Evolutionary conservation across 495 filamentous ascomycete species (phyloP).

Genomic region (Pseudoneurospora amorphoporcata): DNA sequence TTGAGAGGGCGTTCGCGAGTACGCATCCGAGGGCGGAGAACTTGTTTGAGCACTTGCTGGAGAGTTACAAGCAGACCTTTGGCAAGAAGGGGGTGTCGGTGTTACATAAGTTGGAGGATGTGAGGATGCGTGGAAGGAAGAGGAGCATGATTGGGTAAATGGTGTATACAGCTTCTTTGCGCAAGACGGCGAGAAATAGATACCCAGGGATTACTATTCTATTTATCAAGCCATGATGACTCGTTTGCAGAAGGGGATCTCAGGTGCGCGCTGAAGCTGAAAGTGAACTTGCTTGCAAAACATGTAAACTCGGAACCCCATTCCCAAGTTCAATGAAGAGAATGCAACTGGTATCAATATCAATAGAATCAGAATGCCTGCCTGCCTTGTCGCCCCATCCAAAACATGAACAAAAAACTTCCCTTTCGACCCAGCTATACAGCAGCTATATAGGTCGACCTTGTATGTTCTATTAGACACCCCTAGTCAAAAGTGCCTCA

Average conservation of each 20-base stretch:
- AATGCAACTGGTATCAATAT: conserved; percentile 1
- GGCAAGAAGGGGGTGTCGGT: conserved; percentile 38
- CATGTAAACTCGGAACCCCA: background rate
- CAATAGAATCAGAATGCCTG: background rate
- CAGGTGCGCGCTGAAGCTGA: background rate
- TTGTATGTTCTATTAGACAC: background rate
- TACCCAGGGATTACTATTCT: background rate
- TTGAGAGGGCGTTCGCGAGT: conserved; percentile 91
- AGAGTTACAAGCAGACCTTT: conserved; percentile 40
- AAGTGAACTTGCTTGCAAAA: background rate
- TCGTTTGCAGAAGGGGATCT: background rate
- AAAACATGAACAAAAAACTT: background rate
- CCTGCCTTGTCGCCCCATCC: background rate
- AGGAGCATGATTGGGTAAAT: conserved; percentile 83
- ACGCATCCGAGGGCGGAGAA: conserved; percentile 83
- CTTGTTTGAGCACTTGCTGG: conserved; percentile 54
- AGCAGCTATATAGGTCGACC: background rate
- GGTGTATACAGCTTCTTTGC: background rate
- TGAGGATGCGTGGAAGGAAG: conserved; percentile 93
- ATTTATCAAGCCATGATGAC: background rate
- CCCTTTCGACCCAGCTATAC: background rate
- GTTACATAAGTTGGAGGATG: conserved; percentile 73
- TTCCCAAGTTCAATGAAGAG: background rate
- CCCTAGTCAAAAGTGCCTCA: background rate
- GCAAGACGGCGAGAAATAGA: background rate